Evolutionary conservation across 495 filamentous ascomycete genomes (phyloP).

Genomic region (Darksidea phi): DNA sequence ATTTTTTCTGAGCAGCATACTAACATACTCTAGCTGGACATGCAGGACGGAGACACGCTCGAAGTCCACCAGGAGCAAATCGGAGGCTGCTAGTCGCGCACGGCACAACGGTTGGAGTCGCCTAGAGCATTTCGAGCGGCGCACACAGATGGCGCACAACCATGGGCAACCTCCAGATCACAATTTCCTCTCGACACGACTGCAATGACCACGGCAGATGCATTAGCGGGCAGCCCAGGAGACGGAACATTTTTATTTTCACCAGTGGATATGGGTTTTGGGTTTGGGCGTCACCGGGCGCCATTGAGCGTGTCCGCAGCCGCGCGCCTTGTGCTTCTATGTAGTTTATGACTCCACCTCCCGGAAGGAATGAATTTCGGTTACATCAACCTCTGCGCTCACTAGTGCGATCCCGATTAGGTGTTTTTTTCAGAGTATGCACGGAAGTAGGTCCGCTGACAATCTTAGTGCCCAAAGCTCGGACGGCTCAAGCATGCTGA

Average conservation of each 20-base stretch:
- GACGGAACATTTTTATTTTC: not conserved
- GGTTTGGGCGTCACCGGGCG: not conserved
- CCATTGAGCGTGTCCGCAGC: conserved; percentile 1
- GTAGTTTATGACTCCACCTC: conserved; percentile 16
- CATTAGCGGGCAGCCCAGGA: not conserved
- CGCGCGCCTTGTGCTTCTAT: conserved; percentile 8
- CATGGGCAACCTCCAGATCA: too few relatives aligned
- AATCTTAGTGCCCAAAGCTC: too few relatives aligned
- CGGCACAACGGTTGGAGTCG: not conserved
- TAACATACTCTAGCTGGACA: conserved; percentile 69
- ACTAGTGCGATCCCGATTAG: not conserved
- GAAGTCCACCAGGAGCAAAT: conserved; percentile 99
- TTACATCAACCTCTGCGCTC: not conserved
- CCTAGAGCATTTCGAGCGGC: not conserved
- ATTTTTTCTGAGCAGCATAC: not conserved
- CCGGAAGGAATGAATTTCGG: not conserved
- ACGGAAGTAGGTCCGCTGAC: too few relatives aligned
- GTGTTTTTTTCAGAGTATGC: too few relatives aligned
- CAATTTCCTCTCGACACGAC: too few relatives aligned
- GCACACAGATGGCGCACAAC: too few relatives aligned
- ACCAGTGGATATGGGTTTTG: conserved; percentile 1
- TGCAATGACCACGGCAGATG: not conserved
- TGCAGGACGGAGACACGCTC: conserved; percentile 93
- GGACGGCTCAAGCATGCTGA: too few relatives aligned
- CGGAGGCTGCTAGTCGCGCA: conserved; percentile 50